Evolutionary conservation across 108 stramenopile species (phyloP), one percentile per base, ranked within the genome.

Genomic region (Fragilariopsis cylindrus): DNA sequence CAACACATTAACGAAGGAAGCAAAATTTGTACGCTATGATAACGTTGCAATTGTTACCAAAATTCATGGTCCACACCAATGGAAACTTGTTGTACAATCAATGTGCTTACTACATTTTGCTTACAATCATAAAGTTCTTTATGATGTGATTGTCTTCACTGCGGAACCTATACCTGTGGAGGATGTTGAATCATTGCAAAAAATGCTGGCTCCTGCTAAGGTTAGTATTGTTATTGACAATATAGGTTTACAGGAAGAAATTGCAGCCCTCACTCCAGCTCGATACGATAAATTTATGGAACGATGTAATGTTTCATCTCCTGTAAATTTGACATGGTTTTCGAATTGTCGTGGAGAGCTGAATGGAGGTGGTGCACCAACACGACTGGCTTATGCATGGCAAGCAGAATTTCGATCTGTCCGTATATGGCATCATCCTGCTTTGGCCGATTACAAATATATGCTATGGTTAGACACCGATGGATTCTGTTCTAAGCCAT

Each of bases 401-500:
- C 75, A 76, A 57, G 75, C 79, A 3, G 82, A 79, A 70, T 82
- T 85, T 63, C 76, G 82, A 16, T 43, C 70, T 7, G 65, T 57
- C 53, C 79, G 79, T 46, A 65, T 85, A 12, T 85, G 85, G 85
- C 56, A 39, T 11, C 81, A 82, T 47, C 60, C 73, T 2, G 81
- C 82, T 3, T 55, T 85, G 48, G 12, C 50, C 40, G 5, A 67
- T 5, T 85, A 85, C 57, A 76, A 76, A 58, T 74, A 69, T 57
- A 82, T 82, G 85, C 19, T 85, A 18, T 85, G 84, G 84, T 30
- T 81, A 3, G 84, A 85, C 72, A 71, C 77, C 0, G 84, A 85
- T 82, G 82, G 62, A 40, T 75, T 80, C 63, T 19, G 64, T 45
- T 77, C 85, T 6, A 49, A 71, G 57, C 54, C 60, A 12, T 85